Evolutionary conservation across 768 basidiomycete species (phyloP).

Genomic region (Trametes elegans): DNA sequence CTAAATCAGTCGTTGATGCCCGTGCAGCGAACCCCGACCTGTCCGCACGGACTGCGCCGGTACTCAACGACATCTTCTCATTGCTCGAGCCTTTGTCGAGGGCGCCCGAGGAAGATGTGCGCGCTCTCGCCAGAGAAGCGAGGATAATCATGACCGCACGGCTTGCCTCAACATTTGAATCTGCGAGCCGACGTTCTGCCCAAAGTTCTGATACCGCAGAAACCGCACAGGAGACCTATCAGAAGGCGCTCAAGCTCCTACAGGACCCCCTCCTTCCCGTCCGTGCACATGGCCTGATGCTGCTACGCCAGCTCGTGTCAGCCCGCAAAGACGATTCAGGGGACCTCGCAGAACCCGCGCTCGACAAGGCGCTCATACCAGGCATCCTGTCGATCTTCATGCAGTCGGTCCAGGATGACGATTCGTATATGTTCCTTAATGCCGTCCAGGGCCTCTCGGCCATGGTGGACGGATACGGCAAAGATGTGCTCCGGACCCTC

Average conservation of each 20-base stretch:
- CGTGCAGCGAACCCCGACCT: conserved; percentile 50
- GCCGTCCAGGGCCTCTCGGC: conserved; percentile 88
- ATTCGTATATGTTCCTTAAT: conserved; percentile 94
- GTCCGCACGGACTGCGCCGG: conserved; percentile 56
- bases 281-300: conserved; percentile 85
- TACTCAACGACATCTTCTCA: conserved; percentile 69
- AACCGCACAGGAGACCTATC: conserved; percentile 65
- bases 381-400: conserved; percentile 87
- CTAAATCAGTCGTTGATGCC: neutral
- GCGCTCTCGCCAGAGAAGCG: conserved; percentile 71
- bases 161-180: conserved; percentile 55
- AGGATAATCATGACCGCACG: conserved; percentile 82
- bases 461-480: conserved; percentile 77
- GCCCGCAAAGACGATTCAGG: conserved; percentile 27
- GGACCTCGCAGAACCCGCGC: conserved; percentile 21
- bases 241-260: conserved; percentile 81
- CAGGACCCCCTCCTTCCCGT: conserved; percentile 94
- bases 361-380: conserved; percentile 67
- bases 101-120: conserved; percentile 45
- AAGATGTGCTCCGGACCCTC: conserved; percentile 65
- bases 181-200: conserved; percentile 22
- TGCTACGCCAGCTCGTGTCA: conserved; percentile 75
- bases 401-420: conserved; percentile 83
- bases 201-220: conserved; percentile 35
- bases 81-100: conserved; percentile 58